Evolutionary conservation across 2,329 filamentous ascomycete species (phyloP), one percentile per base, ranked within the genome.

Genomic region (Alternaria sp.): DNA sequence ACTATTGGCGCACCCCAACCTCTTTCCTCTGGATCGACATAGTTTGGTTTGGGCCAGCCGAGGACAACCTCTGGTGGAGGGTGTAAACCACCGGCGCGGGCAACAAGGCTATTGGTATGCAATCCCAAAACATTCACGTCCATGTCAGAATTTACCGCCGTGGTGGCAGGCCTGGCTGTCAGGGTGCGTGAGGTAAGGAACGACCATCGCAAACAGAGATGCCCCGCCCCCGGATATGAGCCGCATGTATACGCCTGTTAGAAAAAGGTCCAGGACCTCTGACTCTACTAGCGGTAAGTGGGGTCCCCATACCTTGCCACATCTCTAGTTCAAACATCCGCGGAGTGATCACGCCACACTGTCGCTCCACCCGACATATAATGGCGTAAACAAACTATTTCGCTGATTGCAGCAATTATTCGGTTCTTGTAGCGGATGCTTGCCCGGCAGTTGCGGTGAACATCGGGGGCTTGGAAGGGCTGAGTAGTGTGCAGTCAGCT

Each of bases 11-110:
- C 77, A 33, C 67, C 77, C 64, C 79, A 77, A 11, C 80, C 80
- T 60, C 80, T 77, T 28, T 77, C 80, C 13, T 71, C 72, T 5
- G 82, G 83, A 61, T 84, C 68, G 49, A 77, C 60, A 63, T 81
- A 80, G 62, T 84, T 84, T 7, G 82, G 79, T 33, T 51, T 66
- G 5, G 83, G 82, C 82, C 81, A 84, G 63, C 72, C 70, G 17
- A 68, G 63, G 44, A 80, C 54, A 21, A 83, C 78, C 21, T 76
- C 70, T n/a, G 70, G 34, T n/a, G 81, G 79, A 28, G 81, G 79
- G 31, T 70, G 56, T 1, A 74, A 61, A 42, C 72, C 73, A 21
- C 72, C 74, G 56, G 46, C 64, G n/a, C 71, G 69, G 49, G 64
- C 51, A 33, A 69, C 60, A 10, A 73, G 65, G 29, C 41, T 31